A percentile compares a stretch with the other conserved stretches of the same genome.
Evolutionary conservation across 257 asterid genomes (phyloP).

Genomic region (Gentiana macrophylla): DNA sequence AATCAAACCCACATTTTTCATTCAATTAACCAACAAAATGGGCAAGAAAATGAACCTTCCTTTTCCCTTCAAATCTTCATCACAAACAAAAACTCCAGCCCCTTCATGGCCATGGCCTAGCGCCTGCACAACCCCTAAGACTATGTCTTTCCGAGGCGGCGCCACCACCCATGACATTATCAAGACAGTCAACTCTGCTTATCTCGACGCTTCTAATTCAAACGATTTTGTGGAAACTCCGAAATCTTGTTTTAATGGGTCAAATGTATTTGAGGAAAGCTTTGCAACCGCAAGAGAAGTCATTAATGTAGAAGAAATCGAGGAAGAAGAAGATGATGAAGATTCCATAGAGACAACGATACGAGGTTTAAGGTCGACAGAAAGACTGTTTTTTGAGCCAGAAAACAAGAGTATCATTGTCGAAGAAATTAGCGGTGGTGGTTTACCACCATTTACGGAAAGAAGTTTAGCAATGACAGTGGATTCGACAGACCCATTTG

Average conservation of each 20-base stretch:
- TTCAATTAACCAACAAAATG: conserved; percentile 7
- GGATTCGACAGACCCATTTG: conserved; percentile 71
- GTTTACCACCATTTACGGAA: conserved; percentile 26
- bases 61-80: conserved; percentile 37
- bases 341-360: conserved; percentile 42
- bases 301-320: too few species aligned
- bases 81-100: conserved; percentile 9
- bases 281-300: too few species aligned
- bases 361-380: conserved; percentile 40
- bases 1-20: not conserved
- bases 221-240: not conserved
- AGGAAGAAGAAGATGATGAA: not conserved
- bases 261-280: not conserved
- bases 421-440: conserved; percentile 1
- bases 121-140: conserved; percentile 39
- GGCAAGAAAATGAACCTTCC: conserved; percentile 43
- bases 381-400: conserved; percentile 73
- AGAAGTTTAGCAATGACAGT: conserved; percentile 57
- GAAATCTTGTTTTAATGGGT: not conserved
- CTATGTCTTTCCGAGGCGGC: too few species aligned
- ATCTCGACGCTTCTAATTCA: conserved; percentile 6
- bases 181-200: conserved; percentile 29
- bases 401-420: conserved; percentile 38
- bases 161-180: conserved; percentile 7
- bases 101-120: conserved; percentile 41